Conservation (phyloP, 148 eudicot species). For the Hydrangea macrophylla region DNA sequence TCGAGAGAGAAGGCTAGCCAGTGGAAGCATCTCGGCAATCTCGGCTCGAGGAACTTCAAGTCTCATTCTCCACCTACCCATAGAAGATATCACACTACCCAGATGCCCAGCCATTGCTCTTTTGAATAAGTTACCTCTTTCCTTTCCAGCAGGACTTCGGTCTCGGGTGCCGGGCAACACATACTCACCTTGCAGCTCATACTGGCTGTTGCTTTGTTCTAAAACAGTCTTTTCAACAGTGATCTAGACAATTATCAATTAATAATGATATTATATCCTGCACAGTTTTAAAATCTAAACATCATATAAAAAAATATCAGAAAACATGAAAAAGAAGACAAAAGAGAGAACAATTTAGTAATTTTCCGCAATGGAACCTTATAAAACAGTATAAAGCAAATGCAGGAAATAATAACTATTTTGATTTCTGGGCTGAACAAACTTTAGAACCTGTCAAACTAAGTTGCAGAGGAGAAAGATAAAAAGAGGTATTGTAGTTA, state of each 20-base stretch:
- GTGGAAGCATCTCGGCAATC: slow-evolving; percentile 99
- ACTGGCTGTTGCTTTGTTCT: slow-evolving; percentile 93
- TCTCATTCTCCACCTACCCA: slow-evolving; percentile 99
- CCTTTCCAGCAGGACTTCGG: slow-evolving; percentile 57
- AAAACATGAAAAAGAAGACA: not conserved
- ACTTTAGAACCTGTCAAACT: not conserved
- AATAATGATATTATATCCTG: not conserved
- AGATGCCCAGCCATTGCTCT: slow-evolving; percentile 91
- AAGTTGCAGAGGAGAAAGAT: not conserved
- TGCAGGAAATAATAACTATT: not conserved
- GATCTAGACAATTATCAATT: slow-evolving; percentile 47
- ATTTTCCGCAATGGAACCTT: not conserved
- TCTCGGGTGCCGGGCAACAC: slow-evolving; percentile 95
- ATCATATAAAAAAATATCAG: no score
- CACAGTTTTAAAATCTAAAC: no score
- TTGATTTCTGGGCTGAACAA: not conserved
- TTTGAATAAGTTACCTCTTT: slow-evolving; percentile 64
- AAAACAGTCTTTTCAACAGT: slow-evolving; percentile 89
- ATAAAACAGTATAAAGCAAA: not conserved
- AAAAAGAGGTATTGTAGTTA: no score
- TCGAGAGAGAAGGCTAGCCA: slow-evolving; percentile 96
- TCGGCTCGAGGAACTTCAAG: slow-evolving; percentile 97
- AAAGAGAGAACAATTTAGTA: not conserved
- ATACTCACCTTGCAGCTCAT: slow-evolving; percentile 98
- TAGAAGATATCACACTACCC: slow-evolving; percentile 85